Conservation (phyloP, 1,284 basidiomycete genomes). For the Filobasidium uniguttulatum region DNA sequence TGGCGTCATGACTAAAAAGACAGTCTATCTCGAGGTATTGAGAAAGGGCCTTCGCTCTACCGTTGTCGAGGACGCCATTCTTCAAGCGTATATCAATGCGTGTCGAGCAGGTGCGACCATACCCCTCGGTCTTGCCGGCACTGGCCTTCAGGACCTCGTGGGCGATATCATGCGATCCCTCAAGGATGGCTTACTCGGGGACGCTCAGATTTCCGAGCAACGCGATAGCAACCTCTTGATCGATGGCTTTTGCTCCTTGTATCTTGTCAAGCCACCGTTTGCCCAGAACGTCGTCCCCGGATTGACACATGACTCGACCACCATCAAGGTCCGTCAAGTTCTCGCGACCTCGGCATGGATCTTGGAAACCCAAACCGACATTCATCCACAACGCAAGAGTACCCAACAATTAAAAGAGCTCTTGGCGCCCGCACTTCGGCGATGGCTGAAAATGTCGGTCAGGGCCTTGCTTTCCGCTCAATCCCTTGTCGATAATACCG, state of each 20-base stretch:
- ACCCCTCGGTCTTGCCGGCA: conserved; percentile 2
- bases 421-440: not conserved
- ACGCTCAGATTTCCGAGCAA: conserved; percentile 48
- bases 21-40: not conserved
- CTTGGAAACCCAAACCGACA: not conserved
- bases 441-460: not conserved
- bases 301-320: not conserved
- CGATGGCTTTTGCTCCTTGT: conserved; percentile 45
- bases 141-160: conserved; percentile 9
- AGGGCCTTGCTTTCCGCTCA: not conserved
- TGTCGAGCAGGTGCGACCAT: conserved; percentile 9
- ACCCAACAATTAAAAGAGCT: not conserved
- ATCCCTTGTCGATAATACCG: not conserved
- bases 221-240: conserved; percentile 67
- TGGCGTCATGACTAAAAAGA: conserved; percentile 33
- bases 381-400: not conserved
- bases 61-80: conserved; percentile 8
- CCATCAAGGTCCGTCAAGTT: not conserved
- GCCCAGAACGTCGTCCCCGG: not conserved
- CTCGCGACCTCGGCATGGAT: not conserved
- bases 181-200: conserved; percentile 39
- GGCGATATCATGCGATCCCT: conserved; percentile 38
- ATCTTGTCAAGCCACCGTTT: conserved; percentile 1
- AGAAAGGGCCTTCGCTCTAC: not conserved
- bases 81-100: conserved; percentile 11